Conservation (phyloP, 306 rosid species). For the Quercus ilex region DNA sequence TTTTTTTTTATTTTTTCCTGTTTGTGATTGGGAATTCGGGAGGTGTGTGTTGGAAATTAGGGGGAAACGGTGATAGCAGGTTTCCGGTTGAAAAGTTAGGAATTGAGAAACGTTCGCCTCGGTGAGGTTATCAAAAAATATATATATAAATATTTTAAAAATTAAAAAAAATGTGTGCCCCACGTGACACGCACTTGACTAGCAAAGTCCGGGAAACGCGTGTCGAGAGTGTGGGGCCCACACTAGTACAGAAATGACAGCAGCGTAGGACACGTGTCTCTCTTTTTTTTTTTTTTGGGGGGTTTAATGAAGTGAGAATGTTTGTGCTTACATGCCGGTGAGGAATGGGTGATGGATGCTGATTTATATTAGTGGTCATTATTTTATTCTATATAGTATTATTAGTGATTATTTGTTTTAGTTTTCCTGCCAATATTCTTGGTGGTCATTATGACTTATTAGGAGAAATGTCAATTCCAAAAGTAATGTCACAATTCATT, state of each 20-base stretch:
- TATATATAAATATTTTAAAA: not conserved
- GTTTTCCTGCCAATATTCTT: too few species aligned
- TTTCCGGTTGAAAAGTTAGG: constrained; percentile 22
- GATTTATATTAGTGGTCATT: too few species aligned
- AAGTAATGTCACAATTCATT: too few species aligned
- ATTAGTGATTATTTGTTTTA: too few species aligned
- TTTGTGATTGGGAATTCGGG: not conserved
- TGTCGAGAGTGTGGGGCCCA: constrained; percentile 56
- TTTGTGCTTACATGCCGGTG: too few species aligned
- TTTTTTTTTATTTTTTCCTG: too few species aligned
- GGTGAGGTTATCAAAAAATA: constrained; percentile 24
- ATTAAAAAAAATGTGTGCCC: constrained; percentile 26
- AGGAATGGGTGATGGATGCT: too few species aligned
- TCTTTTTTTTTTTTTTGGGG: too few species aligned
- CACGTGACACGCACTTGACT: constrained; percentile 70
- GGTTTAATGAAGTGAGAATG: too few species aligned
- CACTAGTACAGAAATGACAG: constrained; percentile 23
- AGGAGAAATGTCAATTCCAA: too few species aligned
- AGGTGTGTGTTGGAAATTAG: not conserved
- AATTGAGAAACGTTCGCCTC: not conserved
- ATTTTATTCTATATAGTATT: too few species aligned
- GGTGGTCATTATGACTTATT: too few species aligned
- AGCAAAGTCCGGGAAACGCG: constrained; percentile 51
- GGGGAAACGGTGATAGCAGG: constrained; percentile 28
- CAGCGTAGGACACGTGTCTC: constrained; percentile 48